A percentile compares a stretch with the other conserved stretches of the same genome.
phyloP scores from a whole-genome alignment of 192 early-diverging fungal genomes.

The Linnemannia hyalina region DNA sequence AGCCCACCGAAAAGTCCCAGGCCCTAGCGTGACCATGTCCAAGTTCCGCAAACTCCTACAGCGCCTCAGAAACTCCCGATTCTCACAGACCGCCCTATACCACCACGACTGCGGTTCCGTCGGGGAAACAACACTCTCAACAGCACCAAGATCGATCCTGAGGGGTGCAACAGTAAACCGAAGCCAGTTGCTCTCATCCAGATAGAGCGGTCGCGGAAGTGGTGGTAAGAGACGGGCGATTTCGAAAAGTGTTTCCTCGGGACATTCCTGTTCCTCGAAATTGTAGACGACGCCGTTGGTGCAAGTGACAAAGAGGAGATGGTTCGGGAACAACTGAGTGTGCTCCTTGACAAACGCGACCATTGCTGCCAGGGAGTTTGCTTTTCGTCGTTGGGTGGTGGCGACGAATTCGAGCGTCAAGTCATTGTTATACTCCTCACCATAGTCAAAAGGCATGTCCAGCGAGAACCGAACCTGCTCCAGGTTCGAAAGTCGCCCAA shows the following conservation, averaged over 20 bases:
- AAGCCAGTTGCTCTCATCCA: neutral
- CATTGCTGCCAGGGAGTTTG: no score
- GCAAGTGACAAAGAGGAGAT: neutral
- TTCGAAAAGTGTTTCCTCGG: neutral
- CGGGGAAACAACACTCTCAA: neutral
- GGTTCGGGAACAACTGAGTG: no score
- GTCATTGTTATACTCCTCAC: no score
- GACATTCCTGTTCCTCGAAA: neutral
- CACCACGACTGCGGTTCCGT: neutral
- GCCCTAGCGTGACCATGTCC: neutral
- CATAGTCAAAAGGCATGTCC: no score
- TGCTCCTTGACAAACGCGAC: no score
- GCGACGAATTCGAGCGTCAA: no score
- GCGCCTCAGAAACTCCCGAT: neutral
- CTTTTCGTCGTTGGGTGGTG: no score
- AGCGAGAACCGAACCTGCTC: no score
- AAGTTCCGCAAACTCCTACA: neutral
- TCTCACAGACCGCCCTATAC: neutral
- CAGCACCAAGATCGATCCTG: neutral
- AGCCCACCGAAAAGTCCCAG: neutral
- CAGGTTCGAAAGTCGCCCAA: no score
- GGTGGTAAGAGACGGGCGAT: neutral
- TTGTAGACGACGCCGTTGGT: neutral
- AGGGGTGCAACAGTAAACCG: neutral
- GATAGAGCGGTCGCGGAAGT: neutral